Conservation (phyloP, 306 rosid genomes). For the Canavalia ensiformis region DNA sequence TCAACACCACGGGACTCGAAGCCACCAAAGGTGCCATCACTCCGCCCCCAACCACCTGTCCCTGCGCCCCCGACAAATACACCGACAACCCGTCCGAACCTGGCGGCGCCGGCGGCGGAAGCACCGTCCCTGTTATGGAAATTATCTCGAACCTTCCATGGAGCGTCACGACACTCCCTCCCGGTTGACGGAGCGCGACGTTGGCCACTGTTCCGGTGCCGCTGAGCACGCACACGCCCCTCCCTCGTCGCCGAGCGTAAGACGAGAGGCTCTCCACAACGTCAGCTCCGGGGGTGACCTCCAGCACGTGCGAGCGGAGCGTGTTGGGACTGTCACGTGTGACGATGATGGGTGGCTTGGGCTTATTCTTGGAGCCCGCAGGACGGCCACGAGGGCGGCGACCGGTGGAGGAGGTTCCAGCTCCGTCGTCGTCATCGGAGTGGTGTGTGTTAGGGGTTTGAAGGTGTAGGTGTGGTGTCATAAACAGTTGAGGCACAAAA, state of each 20-base stretch:
- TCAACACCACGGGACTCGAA: constrained; percentile 60
- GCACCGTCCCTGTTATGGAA: constrained; percentile 63
- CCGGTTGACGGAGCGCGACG: constrained; percentile 59
- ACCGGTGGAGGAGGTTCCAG: not conserved
- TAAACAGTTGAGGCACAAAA: not conserved
- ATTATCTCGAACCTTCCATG: constrained; percentile 68
- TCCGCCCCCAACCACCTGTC: constrained; percentile 70
- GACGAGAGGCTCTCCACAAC: constrained; percentile 54
- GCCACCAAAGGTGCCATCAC: constrained; percentile 67
- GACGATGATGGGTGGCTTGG: constrained; percentile 58
- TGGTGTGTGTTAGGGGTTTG: not conserved
- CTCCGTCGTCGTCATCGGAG: not conserved
- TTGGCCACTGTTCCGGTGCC: constrained; percentile 60
- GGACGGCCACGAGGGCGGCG: constrained; percentile 68
- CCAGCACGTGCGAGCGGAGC: constrained; percentile 62
- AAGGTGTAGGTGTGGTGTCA: constrained; percentile 8
- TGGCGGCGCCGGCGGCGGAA: constrained; percentile 65
- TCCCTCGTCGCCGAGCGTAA: constrained; percentile 59
- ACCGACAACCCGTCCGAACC: constrained; percentile 62
- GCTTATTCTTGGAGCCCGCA: constrained; percentile 72
- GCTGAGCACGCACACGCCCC: constrained; percentile 61
- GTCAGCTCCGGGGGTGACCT: constrained; percentile 59
- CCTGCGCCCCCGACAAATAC: constrained; percentile 66
- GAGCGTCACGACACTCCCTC: constrained; percentile 54
- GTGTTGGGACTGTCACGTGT: constrained; percentile 59